These are phyloP conservation scores for Eragrostis nindensis DNA, from an alignment of 176 grass and related monocot genomes.

Conservation along the genomic window DNA sequence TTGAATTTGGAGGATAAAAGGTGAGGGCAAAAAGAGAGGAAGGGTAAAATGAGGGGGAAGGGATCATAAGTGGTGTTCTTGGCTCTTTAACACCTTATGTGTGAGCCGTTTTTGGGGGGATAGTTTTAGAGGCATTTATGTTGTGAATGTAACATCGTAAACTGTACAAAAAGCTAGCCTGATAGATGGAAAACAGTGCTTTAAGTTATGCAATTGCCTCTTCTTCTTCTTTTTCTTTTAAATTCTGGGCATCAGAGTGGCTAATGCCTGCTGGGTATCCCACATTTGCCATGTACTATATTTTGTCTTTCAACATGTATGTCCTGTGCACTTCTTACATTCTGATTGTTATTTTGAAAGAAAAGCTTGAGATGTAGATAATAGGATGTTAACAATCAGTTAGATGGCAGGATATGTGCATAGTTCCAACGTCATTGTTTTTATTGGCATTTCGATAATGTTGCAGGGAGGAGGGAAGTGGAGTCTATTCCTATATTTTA, in stretches of 20 bases:
- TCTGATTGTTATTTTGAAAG: background rate
- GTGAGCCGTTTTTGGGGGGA: conserved; percentile 44
- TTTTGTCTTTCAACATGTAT: background rate
- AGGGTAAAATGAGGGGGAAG: background rate
- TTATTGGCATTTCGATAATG: background rate
- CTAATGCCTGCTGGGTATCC: background rate
- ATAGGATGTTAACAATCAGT: background rate
- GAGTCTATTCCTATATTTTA: no score
- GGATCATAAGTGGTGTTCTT: conserved; percentile 16
- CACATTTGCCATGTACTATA: background rate
- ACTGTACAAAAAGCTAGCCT: conserved; percentile 72
- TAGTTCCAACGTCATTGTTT: background rate
- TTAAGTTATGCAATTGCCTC: conserved; percentile 23
- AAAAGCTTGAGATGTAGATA: background rate
- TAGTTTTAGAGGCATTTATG: conserved; percentile 53
- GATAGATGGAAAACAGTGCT: conserved; percentile 59
- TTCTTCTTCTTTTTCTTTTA: background rate
- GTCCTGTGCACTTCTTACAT: background rate
- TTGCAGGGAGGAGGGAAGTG: no score
- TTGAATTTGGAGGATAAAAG: background rate
- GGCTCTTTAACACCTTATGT: conserved; percentile 40
- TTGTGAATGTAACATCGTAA: conserved; percentile 54
- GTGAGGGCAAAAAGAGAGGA: background rate
- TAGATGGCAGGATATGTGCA: background rate
- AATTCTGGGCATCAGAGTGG: background rate